A percentile compares a stretch with the other conserved stretches of the same genome.
Evolutionary conservation across 2,329 filamentous ascomycete genomes (phyloP).

Genomic region (Thelonectria rubi): DNA sequence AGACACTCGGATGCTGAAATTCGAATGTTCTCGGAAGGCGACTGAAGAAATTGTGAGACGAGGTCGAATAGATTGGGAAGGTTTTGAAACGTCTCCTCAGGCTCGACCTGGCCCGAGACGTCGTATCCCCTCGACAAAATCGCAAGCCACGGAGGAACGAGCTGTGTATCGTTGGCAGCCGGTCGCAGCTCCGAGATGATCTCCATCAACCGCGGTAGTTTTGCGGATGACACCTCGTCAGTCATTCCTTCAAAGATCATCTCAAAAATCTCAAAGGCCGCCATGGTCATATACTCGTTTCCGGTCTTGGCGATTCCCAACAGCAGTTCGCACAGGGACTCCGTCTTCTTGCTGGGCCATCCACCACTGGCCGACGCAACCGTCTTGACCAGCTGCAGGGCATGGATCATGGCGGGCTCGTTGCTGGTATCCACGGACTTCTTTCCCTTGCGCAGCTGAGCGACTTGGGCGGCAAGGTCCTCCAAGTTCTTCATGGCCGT

Average conservation of each 20-base stretch:
- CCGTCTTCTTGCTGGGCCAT: slow-evolving; percentile 97
- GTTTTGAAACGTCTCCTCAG: slow-evolving; percentile 91
- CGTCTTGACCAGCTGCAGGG: slow-evolving; percentile 90
- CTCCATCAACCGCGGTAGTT: slow-evolving; percentile 87
- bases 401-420: slow-evolving; percentile 88
- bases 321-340: slow-evolving; percentile 87
- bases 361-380: slow-evolving; percentile 87
- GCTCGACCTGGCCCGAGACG: slow-evolving; percentile 86
- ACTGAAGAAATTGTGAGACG: slow-evolving; percentile 83
- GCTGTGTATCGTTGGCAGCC: slow-evolving; percentile 90
- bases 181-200: slow-evolving; percentile 93
- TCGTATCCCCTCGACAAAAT: slow-evolving; percentile 95
- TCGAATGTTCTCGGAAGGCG: slow-evolving; percentile 90
- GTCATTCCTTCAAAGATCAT: slow-evolving; percentile 94
- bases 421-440: slow-evolving; percentile 71
- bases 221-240: slow-evolving; percentile 86
- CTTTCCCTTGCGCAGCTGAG: slow-evolving; percentile 67
- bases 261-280: slow-evolving; percentile 96
- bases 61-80: slow-evolving; percentile 85
- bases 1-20: slow-evolving; percentile 95
- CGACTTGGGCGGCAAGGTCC: slow-evolving; percentile 73
- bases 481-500: slow-evolving; percentile 83
- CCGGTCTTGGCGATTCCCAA: slow-evolving; percentile 88
- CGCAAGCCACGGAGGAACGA: slow-evolving; percentile 95
- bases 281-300: slow-evolving; percentile 96